Percentiles rank a stretch among this genome's conserved stretches.
These are phyloP conservation scores for Fusarium sp. DNA, from an alignment of 2,329 filamentous ascomycete genomes.

Conservation along the genomic window DNA sequence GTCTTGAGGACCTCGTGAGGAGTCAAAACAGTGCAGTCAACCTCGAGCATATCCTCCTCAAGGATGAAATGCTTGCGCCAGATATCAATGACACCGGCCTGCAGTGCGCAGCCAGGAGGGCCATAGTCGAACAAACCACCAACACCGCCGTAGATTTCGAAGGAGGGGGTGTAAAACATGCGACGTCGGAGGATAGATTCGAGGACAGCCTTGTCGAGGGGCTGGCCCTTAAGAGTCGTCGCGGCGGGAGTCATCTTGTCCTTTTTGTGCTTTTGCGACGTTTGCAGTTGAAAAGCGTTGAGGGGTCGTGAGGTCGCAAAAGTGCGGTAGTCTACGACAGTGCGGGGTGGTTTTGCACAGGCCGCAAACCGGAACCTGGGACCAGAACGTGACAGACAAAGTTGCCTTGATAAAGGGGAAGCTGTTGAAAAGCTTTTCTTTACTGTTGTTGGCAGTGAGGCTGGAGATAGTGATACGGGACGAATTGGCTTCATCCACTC, in stretches of 20 bases:
- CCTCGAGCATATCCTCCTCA: constrained; percentile 94
- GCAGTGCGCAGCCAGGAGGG: constrained; percentile 85
- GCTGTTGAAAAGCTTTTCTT: constrained; percentile 16
- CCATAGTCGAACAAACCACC: constrained; percentile 94
- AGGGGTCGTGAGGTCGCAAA: constrained; percentile 45
- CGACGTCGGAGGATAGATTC: constrained; percentile 88
- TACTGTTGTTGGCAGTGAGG: constrained; percentile 16
- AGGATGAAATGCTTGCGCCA: constrained; percentile 95
- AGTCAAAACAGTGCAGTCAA: constrained; percentile 94
- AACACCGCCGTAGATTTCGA: constrained; percentile 94
- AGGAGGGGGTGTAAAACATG: constrained; percentile 94
- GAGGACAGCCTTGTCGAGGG: constrained; percentile 83
- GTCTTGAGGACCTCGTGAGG: constrained; percentile 95
- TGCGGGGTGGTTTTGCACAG: constrained; percentile 39
- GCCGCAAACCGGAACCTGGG: constrained; percentile 35
- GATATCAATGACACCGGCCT: constrained; percentile 86
- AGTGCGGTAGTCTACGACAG: constrained; percentile 37
- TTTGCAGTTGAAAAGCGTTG: constrained; percentile 44
- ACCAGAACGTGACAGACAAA: constrained; percentile 24
- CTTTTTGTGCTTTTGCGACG: constrained; percentile 39
- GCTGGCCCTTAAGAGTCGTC: constrained; percentile 88
- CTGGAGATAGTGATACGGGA: constrained; percentile 28
- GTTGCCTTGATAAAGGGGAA: constrained; percentile 30
- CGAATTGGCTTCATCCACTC: constrained; percentile 46
- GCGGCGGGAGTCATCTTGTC: constrained; percentile 59